Conservation (phyloP, 768 basidiomycete species). For the Galerina marginata region DNA sequence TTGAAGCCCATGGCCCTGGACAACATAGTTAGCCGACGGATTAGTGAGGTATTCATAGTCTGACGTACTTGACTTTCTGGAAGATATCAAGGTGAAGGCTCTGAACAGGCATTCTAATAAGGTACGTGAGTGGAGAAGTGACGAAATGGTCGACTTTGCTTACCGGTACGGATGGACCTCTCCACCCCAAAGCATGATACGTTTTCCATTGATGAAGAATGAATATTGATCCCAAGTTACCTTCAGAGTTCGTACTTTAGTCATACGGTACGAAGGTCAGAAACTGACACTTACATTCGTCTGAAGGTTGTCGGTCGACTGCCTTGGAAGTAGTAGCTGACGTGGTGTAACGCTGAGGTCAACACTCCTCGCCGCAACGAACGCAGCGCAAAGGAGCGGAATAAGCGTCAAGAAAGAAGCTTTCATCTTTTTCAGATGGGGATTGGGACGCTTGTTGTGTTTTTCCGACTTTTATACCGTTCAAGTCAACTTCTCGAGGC, state of each 20-base stretch:
- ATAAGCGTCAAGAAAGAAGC: background rate
- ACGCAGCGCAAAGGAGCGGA: background rate
- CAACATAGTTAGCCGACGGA: background rate
- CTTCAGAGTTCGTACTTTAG: background rate
- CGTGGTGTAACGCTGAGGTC: background rate
- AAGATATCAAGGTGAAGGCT: constrained; percentile 49
- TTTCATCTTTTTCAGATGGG: background rate
- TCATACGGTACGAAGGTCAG: no score
- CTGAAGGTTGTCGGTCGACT: constrained; percentile 5
- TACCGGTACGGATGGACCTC: constrained; percentile 12
- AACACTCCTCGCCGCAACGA: background rate
- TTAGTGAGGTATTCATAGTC: background rate
- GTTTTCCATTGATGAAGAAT: constrained; percentile 8
- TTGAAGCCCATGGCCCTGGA: constrained; percentile 47
- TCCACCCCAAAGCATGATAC: constrained; percentile 7
- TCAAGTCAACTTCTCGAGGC: background rate
- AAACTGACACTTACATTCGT: background rate
- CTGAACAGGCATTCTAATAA: constrained; percentile 43
- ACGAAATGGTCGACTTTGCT: background rate
- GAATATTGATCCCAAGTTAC: constrained; percentile 12
- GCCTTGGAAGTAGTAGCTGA: background rate
- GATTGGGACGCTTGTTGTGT: background rate
- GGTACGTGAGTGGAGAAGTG: no score
- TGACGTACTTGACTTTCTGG: constrained; percentile 47
- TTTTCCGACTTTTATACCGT: background rate